phyloP scores from a whole-genome alignment of 108 stramenopile genomes.

The Skeletonema menzelii region DNA sequence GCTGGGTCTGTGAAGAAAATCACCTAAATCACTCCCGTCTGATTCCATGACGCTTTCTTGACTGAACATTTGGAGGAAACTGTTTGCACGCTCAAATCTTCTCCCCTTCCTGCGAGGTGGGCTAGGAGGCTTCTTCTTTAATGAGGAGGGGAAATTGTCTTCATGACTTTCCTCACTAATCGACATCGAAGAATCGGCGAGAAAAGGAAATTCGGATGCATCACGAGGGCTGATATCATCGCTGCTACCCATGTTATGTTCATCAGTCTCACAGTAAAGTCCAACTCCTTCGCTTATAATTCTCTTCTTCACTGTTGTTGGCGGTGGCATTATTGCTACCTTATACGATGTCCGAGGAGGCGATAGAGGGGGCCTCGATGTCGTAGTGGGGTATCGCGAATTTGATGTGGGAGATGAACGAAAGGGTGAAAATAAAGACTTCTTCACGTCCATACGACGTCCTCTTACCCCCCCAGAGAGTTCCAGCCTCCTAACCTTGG shows the following conservation, averaged over 20 bases:
- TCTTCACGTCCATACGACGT: background rate
- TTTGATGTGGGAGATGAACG: background rate
- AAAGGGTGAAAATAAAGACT: background rate
- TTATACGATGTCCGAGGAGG: background rate
- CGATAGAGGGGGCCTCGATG: background rate
- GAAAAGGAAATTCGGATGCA: slow-evolving; percentile 30
- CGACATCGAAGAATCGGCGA: slow-evolving; percentile 11
- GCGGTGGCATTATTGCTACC: background rate
- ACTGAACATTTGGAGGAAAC: slow-evolving; percentile 45
- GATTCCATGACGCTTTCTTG: background rate
- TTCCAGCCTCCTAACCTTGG: slow-evolving; percentile 1
- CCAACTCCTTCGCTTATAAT: background rate
- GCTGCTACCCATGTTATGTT: background rate
- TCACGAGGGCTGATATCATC: slow-evolving; percentile 43
- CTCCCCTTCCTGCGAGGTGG: slow-evolving; percentile 16
- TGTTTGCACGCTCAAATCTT: slow-evolving; percentile 27
- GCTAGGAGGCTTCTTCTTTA: slow-evolving; percentile 5
- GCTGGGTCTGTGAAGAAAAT: slow-evolving; percentile 22
- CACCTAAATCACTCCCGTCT: background rate
- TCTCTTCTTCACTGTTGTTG: background rate
- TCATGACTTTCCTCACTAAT: background rate
- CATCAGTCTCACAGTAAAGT: background rate
- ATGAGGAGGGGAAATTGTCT: slow-evolving; percentile 2
- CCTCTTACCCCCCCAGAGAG: background rate
- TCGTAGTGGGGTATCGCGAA: background rate